Evolutionary conservation across 768 basidiomycete genomes (phyloP).

Genomic region (Amanita brunnescens): DNA sequence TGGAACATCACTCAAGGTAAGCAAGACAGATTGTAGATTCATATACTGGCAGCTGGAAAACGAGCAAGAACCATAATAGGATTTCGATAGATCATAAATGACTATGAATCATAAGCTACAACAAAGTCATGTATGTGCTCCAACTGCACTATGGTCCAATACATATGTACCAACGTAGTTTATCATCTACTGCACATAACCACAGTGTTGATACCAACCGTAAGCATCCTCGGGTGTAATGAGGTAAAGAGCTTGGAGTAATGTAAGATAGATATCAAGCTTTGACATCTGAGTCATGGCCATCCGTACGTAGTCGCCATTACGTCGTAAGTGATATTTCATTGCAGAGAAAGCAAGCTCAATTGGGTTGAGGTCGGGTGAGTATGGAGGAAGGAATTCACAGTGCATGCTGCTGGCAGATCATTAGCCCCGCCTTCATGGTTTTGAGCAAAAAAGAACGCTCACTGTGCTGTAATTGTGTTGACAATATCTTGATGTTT

Average conservation of each 20-base stretch:
- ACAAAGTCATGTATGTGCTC: neutral
- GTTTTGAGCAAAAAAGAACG: neutral
- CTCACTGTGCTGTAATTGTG: constrained; percentile 6
- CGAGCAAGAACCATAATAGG: no score
- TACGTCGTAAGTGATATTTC: constrained; percentile 7
- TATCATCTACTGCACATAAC: no score
- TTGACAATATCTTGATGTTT: constrained; percentile 9
- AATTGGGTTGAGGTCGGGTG: constrained; percentile 6
- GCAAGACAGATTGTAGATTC: no score
- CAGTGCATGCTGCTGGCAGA: neutral
- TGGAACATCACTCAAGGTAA: no score
- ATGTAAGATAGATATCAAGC: neutral
- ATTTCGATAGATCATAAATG: neutral
- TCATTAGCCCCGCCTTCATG: no score
- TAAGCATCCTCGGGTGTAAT: neutral
- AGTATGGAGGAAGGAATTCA: constrained; percentile 1
- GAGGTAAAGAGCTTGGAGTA: neutral
- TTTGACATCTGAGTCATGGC: constrained; percentile 3
- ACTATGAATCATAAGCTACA: neutral
- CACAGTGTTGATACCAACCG: neutral
- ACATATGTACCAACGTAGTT: no score
- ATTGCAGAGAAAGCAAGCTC: constrained; percentile 8
- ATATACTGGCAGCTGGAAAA: no score
- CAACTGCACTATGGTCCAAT: constrained; percentile 2
- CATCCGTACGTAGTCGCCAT: constrained; percentile 3